A percentile compares a stretch with the other conserved stretches of the same genome.
Evolutionary conservation across 441 rosid genomes (phyloP).

Genomic region (Arabidopsis lyrata): DNA sequence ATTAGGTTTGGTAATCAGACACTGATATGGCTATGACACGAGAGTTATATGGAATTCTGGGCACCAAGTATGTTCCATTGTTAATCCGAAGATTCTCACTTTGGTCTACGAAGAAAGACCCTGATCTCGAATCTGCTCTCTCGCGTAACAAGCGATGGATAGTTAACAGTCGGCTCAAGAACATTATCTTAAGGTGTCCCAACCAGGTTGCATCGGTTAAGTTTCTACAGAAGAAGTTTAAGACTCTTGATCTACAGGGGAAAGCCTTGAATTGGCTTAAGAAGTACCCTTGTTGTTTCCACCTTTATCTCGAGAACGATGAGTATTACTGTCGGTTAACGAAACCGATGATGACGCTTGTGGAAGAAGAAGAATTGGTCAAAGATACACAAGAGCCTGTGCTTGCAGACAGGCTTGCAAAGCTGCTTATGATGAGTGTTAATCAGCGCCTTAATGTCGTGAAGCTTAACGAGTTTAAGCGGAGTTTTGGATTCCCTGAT

Average conservation of each 20-base stretch:
- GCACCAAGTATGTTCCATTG: slow-evolving; percentile 29
- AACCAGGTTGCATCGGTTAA: slow-evolving; percentile 63
- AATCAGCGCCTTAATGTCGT: slow-evolving; percentile 76
- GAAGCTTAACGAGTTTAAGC: slow-evolving; percentile 76
- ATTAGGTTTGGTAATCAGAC: slow-evolving; percentile 3
- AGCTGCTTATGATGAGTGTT: slow-evolving; percentile 83
- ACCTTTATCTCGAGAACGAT: slow-evolving; percentile 62
- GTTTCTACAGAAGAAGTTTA: slow-evolving; percentile 90
- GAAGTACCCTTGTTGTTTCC: slow-evolving; percentile 88
- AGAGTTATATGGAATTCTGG: slow-evolving; percentile 12
- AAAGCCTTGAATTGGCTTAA: slow-evolving; percentile 91
- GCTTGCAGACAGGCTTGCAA: slow-evolving; percentile 63
- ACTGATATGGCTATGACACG: slow-evolving; percentile 21
- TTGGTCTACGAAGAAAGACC: slow-evolving; percentile 91
- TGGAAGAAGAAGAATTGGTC: slow-evolving; percentile 81
- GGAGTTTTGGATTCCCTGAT: slow-evolving; percentile 84
- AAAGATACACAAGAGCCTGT: slow-evolving; percentile 75
- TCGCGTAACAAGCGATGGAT: slow-evolving; percentile 87
- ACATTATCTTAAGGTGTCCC: slow-evolving; percentile 76
- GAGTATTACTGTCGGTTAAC: slow-evolving; percentile 77
- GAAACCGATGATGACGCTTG: slow-evolving; percentile 73
- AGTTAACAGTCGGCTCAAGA: slow-evolving; percentile 84
- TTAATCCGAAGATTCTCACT: slow-evolving; percentile 68
- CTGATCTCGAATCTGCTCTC: slow-evolving; percentile 80
- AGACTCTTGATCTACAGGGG: slow-evolving; percentile 92